Base-by-base conservation (phyloP, 75 land plant species). In the Pinus tabuliformis region DNA sequence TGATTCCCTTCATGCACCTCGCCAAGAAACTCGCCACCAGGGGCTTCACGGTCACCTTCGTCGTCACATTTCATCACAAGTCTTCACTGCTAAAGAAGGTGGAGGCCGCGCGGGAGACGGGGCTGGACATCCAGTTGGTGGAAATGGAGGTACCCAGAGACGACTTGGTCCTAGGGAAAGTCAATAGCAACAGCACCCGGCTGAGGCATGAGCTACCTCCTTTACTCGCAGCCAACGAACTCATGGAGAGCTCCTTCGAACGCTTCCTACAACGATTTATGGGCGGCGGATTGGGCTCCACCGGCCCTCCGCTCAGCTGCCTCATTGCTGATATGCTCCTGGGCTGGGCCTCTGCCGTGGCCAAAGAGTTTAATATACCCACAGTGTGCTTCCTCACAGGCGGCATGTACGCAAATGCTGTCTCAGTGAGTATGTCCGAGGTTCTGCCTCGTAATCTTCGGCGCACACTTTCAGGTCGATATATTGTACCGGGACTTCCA, bases 21-120 rank as follows among this genome's bases (percentile, higher is more conserved):
- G 64, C 64, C 33, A 26, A 62, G 12, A 62, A 26, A 12, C 64
- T 62, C 15, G 64, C 64, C 1, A 3, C 64, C 12, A 12, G 28
- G 15, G 64, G 64, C 5, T 26, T 62, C 52, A 62, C 75, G 15
- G 42, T 81, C 7, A 81, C 75, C 65, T 78, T 81, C 33, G 56
- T 81, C 26, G 61, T 57, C 70, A 42, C 70, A 8, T 66, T 66
- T 30, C 30, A 30, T 30, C 30, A 30, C 30, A 30, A 33, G 33
- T 33, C 33, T 33, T 33, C 33, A 33, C 30, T 49, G 22, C 49
- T 11, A 1, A 66, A 17, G 9, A 66, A 17, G 9, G 21, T 39
- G 20, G 45, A 66, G 9, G 12, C 0, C 2, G 49, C 49, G 2
- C 49, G 70, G 2, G 3, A 39, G 49, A n/a, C 21, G 3, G 71